Evolutionary conservation across 2,329 filamentous ascomycete species (phyloP).

Genomic region (Balansia obtecta): DNA sequence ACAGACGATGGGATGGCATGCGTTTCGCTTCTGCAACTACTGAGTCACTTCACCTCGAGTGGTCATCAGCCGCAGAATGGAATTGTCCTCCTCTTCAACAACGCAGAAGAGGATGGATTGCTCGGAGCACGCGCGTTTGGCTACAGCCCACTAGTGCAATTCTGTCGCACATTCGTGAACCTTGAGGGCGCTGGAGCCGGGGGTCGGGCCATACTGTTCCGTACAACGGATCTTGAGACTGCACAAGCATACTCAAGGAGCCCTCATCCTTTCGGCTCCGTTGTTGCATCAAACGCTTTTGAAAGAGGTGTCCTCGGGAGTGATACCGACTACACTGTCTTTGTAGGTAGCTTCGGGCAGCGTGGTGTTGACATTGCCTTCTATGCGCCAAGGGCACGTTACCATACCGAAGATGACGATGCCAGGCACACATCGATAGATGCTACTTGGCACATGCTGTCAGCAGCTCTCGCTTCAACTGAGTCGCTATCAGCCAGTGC

Average conservation of each 20-base stretch:
- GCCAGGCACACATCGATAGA: constrained; percentile 58
- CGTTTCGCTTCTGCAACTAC: constrained; percentile 71
- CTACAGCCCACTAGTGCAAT: constrained; percentile 66
- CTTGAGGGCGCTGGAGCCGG: constrained; percentile 91
- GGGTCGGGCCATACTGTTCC: constrained; percentile 75
- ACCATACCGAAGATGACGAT: constrained; percentile 88
- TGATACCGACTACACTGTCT: constrained; percentile 81
- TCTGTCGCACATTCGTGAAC: constrained; percentile 83
- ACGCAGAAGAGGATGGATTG: constrained; percentile 87
- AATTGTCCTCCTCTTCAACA: constrained; percentile 80
- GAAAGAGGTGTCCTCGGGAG: constrained; percentile 66
- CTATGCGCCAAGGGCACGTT: constrained; percentile 71
- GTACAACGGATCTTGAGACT: constrained; percentile 76
- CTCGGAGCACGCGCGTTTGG: constrained; percentile 80
- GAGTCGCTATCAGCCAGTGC: constrained; percentile 57
- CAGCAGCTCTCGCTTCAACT: constrained; percentile 64
- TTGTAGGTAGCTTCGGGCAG: constrained; percentile 63
- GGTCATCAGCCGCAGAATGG: constrained; percentile 65
- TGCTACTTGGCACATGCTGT: constrained; percentile 91
- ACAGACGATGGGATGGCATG: constrained; percentile 91
- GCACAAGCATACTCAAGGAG: constrained; percentile 63
- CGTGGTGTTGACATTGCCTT: constrained; percentile 89
- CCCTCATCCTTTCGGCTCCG: constrained; percentile 69
- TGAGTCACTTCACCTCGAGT: constrained; percentile 70
- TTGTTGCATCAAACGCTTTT: constrained; percentile 76